Base-by-base conservation (phyloP, 2,329 filamentous ascomycete species). In the Sclerotinia borealis region DNA sequence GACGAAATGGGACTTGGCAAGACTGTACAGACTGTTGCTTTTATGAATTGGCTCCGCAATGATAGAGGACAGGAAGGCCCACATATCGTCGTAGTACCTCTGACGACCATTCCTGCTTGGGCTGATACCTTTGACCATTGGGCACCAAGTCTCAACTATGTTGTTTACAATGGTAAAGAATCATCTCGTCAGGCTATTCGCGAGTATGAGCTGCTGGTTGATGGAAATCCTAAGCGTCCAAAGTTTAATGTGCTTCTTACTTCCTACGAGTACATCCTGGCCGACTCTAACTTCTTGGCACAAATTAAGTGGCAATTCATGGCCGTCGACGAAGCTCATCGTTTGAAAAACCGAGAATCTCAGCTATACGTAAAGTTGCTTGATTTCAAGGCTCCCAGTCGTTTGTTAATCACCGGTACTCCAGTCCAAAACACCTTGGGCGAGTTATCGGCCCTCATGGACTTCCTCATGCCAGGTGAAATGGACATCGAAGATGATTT, bases 1-100 rank as follows among this genome's bases (percentile, higher is more conserved):
- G 95, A 99, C 74, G 95, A 99, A 77, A 99, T 99, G 95, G 95
- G 95, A 71, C 83, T 99, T 17, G 95, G 95, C 34, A 99, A 99
- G 79, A 99, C 95, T 0, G 95, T 99, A 0, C 95, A 99, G 77
- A 97, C 93, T 0, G 93, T 99, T 34, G 88, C 93, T 0, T 98
- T 98, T 75, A 89, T 99, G 76, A 97, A 93, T 75, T 99, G 95
- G 93, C 83, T 99, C 65, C 90, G 92, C 61, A 93, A 98, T 76
- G 87, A 92, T 64, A 87, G 93, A 69, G 83, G 83, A 56, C 95
- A 99, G 75, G 91, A 98, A 76, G 95, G 95, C 0, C 95, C 95
- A 0, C 98, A 97, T 73, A 85, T 99, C 49, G 93, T 98, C 65
- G 92, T 98, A n/a, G 95, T 96, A 9, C 95, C 95, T 34, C 83